Base-by-base conservation (phyloP, 2,329 filamentous ascomycete genomes). In the Penicillium frequentans region DNA sequence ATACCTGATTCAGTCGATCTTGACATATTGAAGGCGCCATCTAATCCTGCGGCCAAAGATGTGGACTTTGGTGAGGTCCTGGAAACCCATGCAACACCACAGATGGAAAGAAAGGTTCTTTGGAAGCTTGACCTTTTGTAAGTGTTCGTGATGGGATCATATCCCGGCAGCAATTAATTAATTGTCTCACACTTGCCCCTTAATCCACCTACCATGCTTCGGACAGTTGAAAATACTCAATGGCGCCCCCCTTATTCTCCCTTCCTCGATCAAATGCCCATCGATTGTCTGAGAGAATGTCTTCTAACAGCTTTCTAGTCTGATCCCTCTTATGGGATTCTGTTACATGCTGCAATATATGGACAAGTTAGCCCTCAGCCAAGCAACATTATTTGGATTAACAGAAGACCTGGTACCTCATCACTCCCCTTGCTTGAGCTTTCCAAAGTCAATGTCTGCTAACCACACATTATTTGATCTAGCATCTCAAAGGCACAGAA, bases 311-410 rank as follows among this genome's bases (percentile, higher is more conserved):
- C 3, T n/a, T 66, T 35, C 19, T 44, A 63, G 61, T 39, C 46
- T 63, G 3, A 61, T 63, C 14, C 61, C 59, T 1, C 21, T 61
- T 10, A 63, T 63, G 61, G 63, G 62, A 26, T 56, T 68, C 23
- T 69, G 65, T 55, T 71, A 71, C 43, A 65, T 71, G 59, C 35
- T 71, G 4, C 67, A 69, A 50, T 69, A 58, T 33, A 65, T 70
- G 64, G 68, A 70, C 44, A 71, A 70, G 52, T 51, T 66, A 23
- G 62, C 67, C 4, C 56, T 71, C 3, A 70, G 66, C 45, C 61
- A 64, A 33, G 49, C 68, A 10, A 67, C 66, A 8, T 48, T 68
- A 19, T 64, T 71, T 24, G 59, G 60, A 4, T 47, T 71, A 16
- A 51, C 52, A 48, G 43, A 62, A 49, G 67, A 70, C 46, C 45